Evolutionary conservation across 2,329 filamentous ascomycete species (phyloP), one percentile per base, ranked within the genome.

Genomic region (Volutella citrinella): DNA sequence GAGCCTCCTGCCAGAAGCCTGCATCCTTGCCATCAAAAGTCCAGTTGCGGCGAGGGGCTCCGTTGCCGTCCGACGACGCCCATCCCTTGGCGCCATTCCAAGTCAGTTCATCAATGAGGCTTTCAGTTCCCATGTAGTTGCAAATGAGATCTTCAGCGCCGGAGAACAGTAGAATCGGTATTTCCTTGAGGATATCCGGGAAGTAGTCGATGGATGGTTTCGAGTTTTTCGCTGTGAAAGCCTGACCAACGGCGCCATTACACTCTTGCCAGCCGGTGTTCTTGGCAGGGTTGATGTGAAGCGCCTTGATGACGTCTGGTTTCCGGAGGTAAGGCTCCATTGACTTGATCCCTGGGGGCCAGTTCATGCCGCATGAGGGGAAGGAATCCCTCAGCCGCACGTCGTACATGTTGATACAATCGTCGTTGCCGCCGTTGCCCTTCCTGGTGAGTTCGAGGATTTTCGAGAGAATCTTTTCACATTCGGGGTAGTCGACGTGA

Each of bases 341-440:
- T 30, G 76, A 58, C 28, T 64, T 63, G 54, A 98, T 71, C 64
- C 98, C 93, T 45, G 89, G 85, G 19, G 93, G 93, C 94, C 94
- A 98, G 66, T 89, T 91, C 90, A 95, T 95, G 48, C 93, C 93
- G 60, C 93, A 98, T 43, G 82, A 84, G 5, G 87, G 84, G 60
- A 78, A 88, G 7, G 68, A 68, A 61, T 98, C 93, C 45, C 72
- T 81, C 28, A 96, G 74, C 28, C 91, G 87, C 33, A 97, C 76
- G 60, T 99, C 93, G 62, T 99, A 99, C 87, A 97, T 96, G 66
- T 98, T 99, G 59, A 82, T 61, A 61, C 94, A 98, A 30, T 74
- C 64, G 29, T 74, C 64, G 25, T 75, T 60, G 30, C 72, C 70
- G 36, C 74, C 61, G n/a, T n/a, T n/a, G 14, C 70, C 68, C 10